A percentile compares a stretch with the other conserved stretches of the same genome.
phyloP scores from a whole-genome alignment of 1,284 basidiomycete genomes.

The Trametes sp. region DNA sequence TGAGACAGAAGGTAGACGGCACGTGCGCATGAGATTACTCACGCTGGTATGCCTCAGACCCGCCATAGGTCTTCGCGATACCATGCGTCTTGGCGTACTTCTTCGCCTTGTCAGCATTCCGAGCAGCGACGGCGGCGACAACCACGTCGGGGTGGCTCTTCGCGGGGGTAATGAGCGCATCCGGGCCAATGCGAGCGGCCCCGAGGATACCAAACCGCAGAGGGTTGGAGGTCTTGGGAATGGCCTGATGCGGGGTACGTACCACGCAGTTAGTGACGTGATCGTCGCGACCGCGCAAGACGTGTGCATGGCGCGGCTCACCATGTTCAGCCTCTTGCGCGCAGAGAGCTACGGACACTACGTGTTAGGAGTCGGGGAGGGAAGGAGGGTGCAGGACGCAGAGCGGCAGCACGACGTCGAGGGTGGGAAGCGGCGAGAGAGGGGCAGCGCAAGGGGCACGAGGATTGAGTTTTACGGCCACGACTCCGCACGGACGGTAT shows the following conservation, averaged over 20 bases:
- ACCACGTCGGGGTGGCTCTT: constrained; percentile 65
- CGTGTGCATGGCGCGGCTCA: not conserved
- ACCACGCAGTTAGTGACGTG: not conserved
- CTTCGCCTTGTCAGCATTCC: constrained; percentile 56
- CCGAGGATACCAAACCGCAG: constrained; percentile 69
- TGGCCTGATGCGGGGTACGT: not conserved
- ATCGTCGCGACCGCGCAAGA: not conserved
- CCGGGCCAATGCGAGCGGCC: constrained; percentile 68
- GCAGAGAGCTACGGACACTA: not conserved
- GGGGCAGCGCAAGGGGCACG: not conserved
- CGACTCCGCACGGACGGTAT: not conserved
- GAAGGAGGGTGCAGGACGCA: not conserved
- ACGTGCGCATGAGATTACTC: constrained; percentile 7
- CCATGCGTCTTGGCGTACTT: constrained; percentile 64
- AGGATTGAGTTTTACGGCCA: not conserved
- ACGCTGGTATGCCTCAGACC: constrained; percentile 60
- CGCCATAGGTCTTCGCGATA: constrained; percentile 63
- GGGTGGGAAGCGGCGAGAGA: constrained; percentile 2
- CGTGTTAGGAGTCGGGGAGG: not conserved
- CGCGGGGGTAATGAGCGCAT: constrained; percentile 61
- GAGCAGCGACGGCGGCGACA: constrained; percentile 67
- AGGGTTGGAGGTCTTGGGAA: constrained; percentile 22
- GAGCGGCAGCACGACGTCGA: not conserved
- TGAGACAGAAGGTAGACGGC: not conserved
- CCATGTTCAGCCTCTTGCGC: not conserved